phyloP scores from a whole-genome alignment of 352 stramenopile genomes.

The Phytopythium delawarense region DNA sequence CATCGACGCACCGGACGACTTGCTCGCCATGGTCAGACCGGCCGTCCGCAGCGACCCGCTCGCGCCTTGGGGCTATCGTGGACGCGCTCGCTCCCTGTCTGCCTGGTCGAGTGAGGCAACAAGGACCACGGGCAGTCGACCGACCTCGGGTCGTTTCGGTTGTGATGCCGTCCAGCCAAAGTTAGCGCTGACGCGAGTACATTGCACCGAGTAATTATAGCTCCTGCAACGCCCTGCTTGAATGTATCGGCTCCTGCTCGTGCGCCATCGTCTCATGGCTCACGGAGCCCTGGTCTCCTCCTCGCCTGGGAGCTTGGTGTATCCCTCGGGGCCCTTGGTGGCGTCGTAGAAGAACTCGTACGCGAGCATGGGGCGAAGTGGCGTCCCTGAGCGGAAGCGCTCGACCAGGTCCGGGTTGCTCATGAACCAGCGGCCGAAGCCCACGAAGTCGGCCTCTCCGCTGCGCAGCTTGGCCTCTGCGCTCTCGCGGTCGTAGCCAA shows the following conservation, averaged over 20 bases:
- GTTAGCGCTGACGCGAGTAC: background rate
- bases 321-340: conserved; percentile 17
- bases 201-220: background rate
- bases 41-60: background rate
- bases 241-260: background rate
- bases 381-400: conserved; percentile 18
- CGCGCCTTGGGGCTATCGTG: background rate
- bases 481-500: conserved; percentile 2
- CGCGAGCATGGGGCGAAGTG: conserved; percentile 13
- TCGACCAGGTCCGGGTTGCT: conserved; percentile 41
- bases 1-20: background rate
- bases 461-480: conserved; percentile 6
- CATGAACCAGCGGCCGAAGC: conserved; percentile 38
- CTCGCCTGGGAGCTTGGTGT: conserved; percentile 3
- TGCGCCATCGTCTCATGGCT: background rate
- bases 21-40: conserved; percentile 1
- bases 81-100: background rate
- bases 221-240: background rate
- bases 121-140: background rate
- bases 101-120: background rate
- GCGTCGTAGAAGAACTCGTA: conserved; percentile 25
- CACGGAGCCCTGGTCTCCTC: background rate
- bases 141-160: background rate
- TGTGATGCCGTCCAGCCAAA: background rate
- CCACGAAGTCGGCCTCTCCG: conserved; percentile 23